Conservation (phyloP, 495 filamentous ascomycete species). For the Neohortaea acidophila region DNA sequence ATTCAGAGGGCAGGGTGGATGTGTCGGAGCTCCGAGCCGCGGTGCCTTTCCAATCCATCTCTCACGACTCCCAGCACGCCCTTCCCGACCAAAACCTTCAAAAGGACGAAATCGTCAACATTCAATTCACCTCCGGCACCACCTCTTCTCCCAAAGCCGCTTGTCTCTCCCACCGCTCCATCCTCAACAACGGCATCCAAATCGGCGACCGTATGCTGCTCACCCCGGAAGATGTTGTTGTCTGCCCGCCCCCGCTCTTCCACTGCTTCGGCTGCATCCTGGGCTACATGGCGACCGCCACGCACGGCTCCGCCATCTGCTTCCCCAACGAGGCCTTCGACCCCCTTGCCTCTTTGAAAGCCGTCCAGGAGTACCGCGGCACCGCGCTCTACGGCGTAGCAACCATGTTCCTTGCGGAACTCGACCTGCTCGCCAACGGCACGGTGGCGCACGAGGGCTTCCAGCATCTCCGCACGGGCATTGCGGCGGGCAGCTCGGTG, state of each 20-base stretch:
- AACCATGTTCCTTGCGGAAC: conserved; percentile 88
- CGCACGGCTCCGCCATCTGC: conserved; percentile 65
- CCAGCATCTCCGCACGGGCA: conserved; percentile 64
- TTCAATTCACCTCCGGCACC: conserved; percentile 93
- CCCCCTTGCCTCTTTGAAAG: conserved; percentile 50
- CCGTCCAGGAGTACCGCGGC: conserved; percentile 58
- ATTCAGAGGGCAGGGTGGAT: conserved; percentile 49
- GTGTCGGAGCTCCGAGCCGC: conserved; percentile 30
- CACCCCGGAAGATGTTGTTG: conserved; percentile 53
- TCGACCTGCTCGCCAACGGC: conserved; percentile 51
- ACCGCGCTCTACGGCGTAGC: conserved; percentile 88
- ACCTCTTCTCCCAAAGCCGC: conserved; percentile 84
- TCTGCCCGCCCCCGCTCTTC: conserved; percentile 78
- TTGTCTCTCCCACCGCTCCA: conserved; percentile 66
- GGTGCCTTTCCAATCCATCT: conserved; percentile 41
- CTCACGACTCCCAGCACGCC: conserved; percentile 28
- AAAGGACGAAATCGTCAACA: conserved; percentile 67
- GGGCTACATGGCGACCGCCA: conserved; percentile 88
- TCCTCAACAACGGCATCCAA: conserved; percentile 77
- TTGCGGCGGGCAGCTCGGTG: conserved; percentile 76
- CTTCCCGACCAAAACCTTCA: conserved; percentile 36
- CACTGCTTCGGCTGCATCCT: conserved; percentile 88
- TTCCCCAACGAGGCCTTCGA: conserved; percentile 84
- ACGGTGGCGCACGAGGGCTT: conserved; percentile 43
- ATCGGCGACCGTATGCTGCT: conserved; percentile 76